Percentiles rank a stretch among this genome's conserved stretches.
These are phyloP conservation scores for Dipteronia sinensis DNA, from an alignment of 345 rosid species.

Conservation along the genomic window DNA sequence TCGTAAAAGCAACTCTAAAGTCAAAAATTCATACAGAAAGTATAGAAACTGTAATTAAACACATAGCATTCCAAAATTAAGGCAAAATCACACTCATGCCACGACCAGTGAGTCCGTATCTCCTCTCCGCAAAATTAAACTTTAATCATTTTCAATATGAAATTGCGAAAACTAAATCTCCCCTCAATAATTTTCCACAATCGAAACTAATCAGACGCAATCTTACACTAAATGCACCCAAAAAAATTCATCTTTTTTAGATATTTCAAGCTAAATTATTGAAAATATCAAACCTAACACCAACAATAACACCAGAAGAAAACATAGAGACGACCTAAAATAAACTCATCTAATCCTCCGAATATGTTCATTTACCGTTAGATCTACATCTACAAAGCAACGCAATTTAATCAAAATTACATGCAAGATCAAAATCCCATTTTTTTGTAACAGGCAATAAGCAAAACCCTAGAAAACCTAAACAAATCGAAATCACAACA, in stretches of 20 bases:
- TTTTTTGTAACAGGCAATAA: neutral
- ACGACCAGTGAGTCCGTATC: neutral
- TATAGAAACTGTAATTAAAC: neutral
- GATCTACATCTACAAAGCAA: constrained; percentile 3
- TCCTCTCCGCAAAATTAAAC: neutral
- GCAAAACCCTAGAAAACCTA: neutral
- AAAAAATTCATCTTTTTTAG: neutral
- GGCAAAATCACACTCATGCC: neutral
- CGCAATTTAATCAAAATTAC: neutral
- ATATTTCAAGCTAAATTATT: neutral
- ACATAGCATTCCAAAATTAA: neutral
- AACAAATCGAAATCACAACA: neutral
- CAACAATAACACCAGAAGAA: neutral
- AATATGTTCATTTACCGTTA: neutral
- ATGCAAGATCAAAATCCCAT: neutral
- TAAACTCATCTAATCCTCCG: neutral
- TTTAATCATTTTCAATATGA: too few relatives aligned
- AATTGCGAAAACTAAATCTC: too few relatives aligned
- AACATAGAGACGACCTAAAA: too few relatives aligned
- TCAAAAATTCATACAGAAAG: neutral
- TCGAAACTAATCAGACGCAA: neutral
- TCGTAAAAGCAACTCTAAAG: neutral
- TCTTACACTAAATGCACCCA: neutral
- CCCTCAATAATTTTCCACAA: neutral
- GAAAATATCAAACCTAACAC: neutral